Evolutionary conservation across 1,139 yeast genomes (phyloP).

Genomic region (Debaryomyces psychrophilus): DNA sequence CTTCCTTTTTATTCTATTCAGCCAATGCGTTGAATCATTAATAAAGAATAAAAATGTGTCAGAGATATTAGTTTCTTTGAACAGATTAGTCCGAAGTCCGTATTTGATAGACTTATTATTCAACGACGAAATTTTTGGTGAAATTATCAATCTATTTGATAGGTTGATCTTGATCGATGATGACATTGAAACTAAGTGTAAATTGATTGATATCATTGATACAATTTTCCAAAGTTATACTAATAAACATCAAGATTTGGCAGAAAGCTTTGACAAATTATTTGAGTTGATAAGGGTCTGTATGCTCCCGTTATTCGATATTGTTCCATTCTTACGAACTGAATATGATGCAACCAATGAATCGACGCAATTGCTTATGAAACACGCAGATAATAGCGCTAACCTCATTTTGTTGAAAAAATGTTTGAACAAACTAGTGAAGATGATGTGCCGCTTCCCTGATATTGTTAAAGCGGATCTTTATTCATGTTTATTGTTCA

Average conservation of each 20-base stretch:
- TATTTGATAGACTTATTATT: constrained; percentile 64
- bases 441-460: constrained; percentile 67
- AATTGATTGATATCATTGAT: constrained; percentile 59
- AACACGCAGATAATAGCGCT: constrained; percentile 37
- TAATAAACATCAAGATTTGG: constrained; percentile 21
- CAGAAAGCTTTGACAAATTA: constrained; percentile 69
- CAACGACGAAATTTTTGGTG: constrained; percentile 71
- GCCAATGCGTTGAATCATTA: constrained; percentile 80
- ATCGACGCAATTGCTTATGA: constrained; percentile 33
- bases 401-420: constrained; percentile 50
- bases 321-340: constrained; percentile 62
- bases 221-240: constrained; percentile 44
- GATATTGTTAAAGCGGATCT: constrained; percentile 69
- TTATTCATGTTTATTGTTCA: constrained; percentile 66
- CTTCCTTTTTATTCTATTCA: constrained; percentile 79
- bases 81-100: constrained; percentile 58
- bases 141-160: constrained; percentile 75
- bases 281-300: constrained; percentile 80
- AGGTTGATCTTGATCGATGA: constrained; percentile 67
- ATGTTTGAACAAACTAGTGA: constrained; percentile 58
- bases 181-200: constrained; percentile 51
- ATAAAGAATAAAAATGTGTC: constrained; percentile 47
- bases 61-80: constrained; percentile 56
- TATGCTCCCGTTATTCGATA: constrained; percentile 62
- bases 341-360: constrained; percentile 42